Conservation (phyloP, 768 basidiomycete genomes). For the Heimioporus sp. region DNA sequence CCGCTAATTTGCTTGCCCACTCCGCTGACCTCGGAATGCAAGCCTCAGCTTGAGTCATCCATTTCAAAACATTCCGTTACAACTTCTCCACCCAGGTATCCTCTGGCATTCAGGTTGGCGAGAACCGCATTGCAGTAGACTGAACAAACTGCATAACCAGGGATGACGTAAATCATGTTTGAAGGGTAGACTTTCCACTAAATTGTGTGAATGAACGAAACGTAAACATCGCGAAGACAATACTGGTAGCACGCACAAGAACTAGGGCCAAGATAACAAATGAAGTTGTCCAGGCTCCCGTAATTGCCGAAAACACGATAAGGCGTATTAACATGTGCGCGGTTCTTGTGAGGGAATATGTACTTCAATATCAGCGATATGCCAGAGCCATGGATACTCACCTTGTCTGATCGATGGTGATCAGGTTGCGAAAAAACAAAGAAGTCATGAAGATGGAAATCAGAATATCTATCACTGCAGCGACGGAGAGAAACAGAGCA, state of each 20-base stretch:
- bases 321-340: constrained; percentile 8
- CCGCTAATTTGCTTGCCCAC: too few relatives aligned
- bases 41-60: neutral
- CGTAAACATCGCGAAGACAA: too few relatives aligned
- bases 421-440: neutral
- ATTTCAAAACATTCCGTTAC: neutral
- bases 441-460: neutral
- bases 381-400: neutral
- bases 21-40: too few relatives aligned
- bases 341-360: constrained; percentile 2
- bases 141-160: neutral
- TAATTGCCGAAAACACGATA: constrained; percentile 2
- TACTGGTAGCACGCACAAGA: constrained; percentile 39
- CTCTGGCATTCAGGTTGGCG: neutral
- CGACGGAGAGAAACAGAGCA: neutral
- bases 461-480: neutral
- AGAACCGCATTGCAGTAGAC: neutral
- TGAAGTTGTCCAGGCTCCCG: constrained; percentile 50
- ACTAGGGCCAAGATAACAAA: constrained; percentile 40
- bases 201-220: neutral
- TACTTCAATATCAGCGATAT: neutral
- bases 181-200: neutral
- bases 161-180: neutral
- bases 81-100: neutral
- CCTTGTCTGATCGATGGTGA: neutral